phyloP scores from a whole-genome alignment of 1,284 basidiomycete species.

The Erythrobasidium hasegawianum region DNA sequence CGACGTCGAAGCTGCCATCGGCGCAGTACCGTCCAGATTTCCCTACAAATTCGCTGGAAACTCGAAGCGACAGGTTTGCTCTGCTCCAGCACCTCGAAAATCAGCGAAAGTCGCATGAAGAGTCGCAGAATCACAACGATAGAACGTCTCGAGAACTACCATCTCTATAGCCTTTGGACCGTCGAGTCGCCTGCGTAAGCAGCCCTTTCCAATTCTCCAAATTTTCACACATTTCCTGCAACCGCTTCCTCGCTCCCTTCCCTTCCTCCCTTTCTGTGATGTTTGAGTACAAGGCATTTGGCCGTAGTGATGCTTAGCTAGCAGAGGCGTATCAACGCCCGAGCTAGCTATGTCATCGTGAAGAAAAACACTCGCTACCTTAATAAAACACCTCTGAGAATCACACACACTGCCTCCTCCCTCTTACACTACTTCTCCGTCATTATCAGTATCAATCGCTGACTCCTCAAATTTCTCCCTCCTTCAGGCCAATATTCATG shows the following conservation, averaged over 20 bases:
- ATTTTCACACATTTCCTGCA: neutral
- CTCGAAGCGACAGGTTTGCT: neutral
- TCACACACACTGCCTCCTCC: too few relatives aligned
- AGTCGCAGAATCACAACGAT: neutral
- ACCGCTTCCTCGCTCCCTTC: neutral
- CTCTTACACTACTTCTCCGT: too few relatives aligned
- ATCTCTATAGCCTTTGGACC: neutral
- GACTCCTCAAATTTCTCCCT: too few relatives aligned
- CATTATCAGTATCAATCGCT: too few relatives aligned
- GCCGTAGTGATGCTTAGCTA: conserved; percentile 32
- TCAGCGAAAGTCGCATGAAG: neutral
- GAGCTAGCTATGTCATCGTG: conserved; percentile 19
- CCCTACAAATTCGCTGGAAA: neutral
- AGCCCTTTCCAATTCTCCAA: neutral
- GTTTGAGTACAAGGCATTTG: conserved; percentile 36
- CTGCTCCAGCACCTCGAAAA: conserved; percentile 3
- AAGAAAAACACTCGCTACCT: conserved; percentile 37
- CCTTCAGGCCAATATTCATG: too few relatives aligned
- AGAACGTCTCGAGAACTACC: neutral
- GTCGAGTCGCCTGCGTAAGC: conserved; percentile 6
- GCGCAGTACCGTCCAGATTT: too few relatives aligned
- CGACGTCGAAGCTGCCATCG: neutral
- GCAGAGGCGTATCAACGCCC: neutral
- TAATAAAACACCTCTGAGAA: conserved; percentile 28
- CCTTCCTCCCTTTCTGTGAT: conserved; percentile 20